These are phyloP conservation scores for Osmanthus fragrans DNA, from an alignment of 257 asterid genomes.

Conservation along the genomic window DNA sequence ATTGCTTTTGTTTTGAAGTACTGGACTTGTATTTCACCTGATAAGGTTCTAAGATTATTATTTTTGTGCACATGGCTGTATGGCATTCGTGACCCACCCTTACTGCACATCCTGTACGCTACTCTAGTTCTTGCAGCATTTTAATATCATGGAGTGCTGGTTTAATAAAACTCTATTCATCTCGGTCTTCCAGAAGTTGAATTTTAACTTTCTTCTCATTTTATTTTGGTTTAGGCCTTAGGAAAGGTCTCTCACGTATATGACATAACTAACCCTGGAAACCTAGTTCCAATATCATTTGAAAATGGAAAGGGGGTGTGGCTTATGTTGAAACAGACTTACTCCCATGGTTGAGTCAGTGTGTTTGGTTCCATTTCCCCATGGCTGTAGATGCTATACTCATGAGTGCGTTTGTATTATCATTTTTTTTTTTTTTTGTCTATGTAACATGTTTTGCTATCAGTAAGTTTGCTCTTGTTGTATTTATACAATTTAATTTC, in stretches of 20 bases:
- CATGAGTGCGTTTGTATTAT: neutral
- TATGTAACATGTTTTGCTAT: neutral
- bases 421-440: neutral
- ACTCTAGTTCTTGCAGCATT: neutral
- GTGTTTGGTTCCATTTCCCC: too few relatives aligned
- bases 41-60: too few relatives aligned
- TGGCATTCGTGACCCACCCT: neutral
- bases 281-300: neutral
- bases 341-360: too few relatives aligned
- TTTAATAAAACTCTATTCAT: neutral
- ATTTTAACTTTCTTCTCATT: too few relatives aligned
- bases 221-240: neutral
- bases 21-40: neutral
- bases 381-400: too few relatives aligned
- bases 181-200: neutral
- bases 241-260: too few relatives aligned
- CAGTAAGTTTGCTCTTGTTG: neutral
- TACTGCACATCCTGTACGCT: neutral
- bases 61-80: too few relatives aligned
- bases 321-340: too few relatives aligned
- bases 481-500: neutral
- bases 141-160: neutral
- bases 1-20: neutral
- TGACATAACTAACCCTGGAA: neutral
- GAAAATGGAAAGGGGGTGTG: too few relatives aligned